Evolutionary conservation across 2,329 filamentous ascomycete genomes (phyloP), one percentile per base, ranked within the genome.

Genomic region (Colletotrichum tamarilloi): DNA sequence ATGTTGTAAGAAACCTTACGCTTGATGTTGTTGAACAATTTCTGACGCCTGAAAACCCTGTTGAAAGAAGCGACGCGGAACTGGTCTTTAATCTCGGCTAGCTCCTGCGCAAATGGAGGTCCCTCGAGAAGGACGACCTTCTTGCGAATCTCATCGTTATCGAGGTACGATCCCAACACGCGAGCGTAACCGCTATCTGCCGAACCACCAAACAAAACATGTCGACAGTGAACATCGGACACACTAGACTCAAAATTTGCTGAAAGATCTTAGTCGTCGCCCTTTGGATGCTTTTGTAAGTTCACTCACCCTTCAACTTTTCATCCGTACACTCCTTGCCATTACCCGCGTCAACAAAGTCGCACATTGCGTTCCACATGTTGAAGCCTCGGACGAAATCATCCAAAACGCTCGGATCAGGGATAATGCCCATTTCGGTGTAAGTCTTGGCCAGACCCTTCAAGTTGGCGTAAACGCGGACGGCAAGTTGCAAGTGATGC

Each of bases 301-400:
- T 26, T 22, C 38, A 72, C 67, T 62, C 64, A 84, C 84, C 83
- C 79, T 81, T 80, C 22, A 86, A 75, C 65, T 85, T 85, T 46
- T 81, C 79, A 75, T 85, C 84, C 1, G 82, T 77, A 59, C 83
- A 85, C 71, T 85, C 83, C 67, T 85, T 85, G 11, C 83, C 83
- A 67, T 81, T 79, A 6, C 84, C 84, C 11, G 82, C 83, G 77
- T 85, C 83, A 28, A 85, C 78, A 68, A 81, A 84, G 52, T 85
- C 82, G 73, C 81, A 84, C 24, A 82, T 67, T 1, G 77, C 65
- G 60, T 81, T 74, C 26, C 78, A 80, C 75, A 81, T 84, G 65
- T 85, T 85, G 77, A 85, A 85, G 0, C 83, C 84, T 22, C 81
- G 81, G 16, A 84, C 79, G 70, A 85, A 86, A 2, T 78, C 75